These are phyloP conservation scores for Rubia peregrina DNA, from an alignment of 305 asterid species.

Conservation along the genomic window DNA sequence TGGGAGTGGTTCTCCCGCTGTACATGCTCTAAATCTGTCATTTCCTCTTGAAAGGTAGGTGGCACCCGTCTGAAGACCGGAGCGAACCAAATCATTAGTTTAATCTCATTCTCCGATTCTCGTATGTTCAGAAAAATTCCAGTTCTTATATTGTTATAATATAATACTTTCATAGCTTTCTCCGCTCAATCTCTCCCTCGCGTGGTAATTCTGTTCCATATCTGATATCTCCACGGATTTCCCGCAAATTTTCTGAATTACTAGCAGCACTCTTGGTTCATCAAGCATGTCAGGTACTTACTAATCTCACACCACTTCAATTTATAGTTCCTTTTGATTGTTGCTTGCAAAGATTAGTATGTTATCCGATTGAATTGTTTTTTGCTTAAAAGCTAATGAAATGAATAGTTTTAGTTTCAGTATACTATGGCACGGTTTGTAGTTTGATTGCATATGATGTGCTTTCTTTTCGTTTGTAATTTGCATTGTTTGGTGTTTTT, in stretches of 20 bases:
- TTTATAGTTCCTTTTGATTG: background rate
- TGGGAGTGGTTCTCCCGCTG: too few species aligned
- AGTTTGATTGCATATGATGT: background rate
- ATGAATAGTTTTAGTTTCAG: background rate
- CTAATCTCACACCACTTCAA: background rate
- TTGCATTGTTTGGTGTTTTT: background rate
- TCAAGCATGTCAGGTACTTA: slow-evolving; percentile 31
- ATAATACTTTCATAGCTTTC: slow-evolving; percentile 3
- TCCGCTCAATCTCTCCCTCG: slow-evolving; percentile 12
- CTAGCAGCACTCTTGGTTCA: background rate
- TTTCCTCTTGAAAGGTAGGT: background rate
- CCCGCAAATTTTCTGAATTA: background rate
- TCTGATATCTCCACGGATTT: background rate
- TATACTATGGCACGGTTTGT: background rate
- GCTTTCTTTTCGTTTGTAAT: background rate
- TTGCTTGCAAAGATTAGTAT: background rate
- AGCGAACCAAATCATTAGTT: background rate
- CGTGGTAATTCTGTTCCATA: background rate
- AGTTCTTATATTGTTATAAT: background rate
- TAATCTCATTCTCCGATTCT: background rate
- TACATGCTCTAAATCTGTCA: too few species aligned
- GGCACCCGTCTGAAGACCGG: background rate
- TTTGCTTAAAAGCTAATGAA: background rate
- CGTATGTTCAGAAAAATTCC: background rate
- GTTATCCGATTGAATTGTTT: background rate